Evolutionary conservation across 495 filamentous ascomycete species (phyloP), one percentile per base, ranked within the genome.

Genomic region (Talaromyces ruber): DNA sequence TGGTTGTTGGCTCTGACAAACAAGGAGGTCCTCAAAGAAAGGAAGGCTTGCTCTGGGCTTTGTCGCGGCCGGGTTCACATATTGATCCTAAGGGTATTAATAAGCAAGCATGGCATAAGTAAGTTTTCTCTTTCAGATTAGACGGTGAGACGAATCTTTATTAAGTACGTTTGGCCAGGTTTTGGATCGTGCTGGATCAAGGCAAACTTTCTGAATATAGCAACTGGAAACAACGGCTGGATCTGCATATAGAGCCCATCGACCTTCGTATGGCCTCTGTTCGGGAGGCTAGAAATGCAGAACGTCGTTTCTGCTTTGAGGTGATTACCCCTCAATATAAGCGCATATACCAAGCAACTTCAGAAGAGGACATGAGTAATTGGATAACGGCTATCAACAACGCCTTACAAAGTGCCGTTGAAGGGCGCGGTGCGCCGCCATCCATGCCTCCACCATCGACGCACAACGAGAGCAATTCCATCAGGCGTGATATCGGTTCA

Each of bases 41-140:
- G 72, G 94, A 99, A 74, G 94, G 94, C 18, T 76, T 99, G 12
- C 77, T 99, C 12, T 98, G 95, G 94, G 91, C 94, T 39, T 76
- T 97, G 18, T 97, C 91, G 64, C 84, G 91, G 64, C 95, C 94
- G 6, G 94, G 93, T 4, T 94, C 91, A 50, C 94, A 98, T 74
- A 92, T 90, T 14, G 94, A 99, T 70, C 95, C 95, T 3, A 91
- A 93, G 65, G 91, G 89, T 6, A 81, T 98, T 58, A 97, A 97
- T 69, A 97, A 98, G 68, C 91, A 94, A 71, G 93, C 91, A 59
- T 98, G 94, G 95, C 94, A 99, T 69, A 99, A 99, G 93, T 98
- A 86, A 72, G 89, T 84, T 55, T 32, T 47, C 43, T 11, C 25
- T 4, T 26, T 53, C 22, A 12, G 32, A 39, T n/a, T 29, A 54